Evolutionary conservation across 148 eudicot genomes (phyloP).

Genomic region (Rhododendron henanense): DNA sequence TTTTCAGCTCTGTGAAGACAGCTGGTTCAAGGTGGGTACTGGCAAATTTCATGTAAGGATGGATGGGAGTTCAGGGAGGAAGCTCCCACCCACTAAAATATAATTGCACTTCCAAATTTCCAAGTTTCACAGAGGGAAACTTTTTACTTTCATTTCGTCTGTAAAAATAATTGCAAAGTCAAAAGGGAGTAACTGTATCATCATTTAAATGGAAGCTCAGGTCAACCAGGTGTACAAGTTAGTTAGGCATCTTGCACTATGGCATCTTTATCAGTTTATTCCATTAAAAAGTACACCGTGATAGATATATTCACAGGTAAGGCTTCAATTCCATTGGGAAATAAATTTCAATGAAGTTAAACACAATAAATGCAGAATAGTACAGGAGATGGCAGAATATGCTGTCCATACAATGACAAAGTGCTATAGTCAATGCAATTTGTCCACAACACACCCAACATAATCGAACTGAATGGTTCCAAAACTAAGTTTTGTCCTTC

Average conservation of each 20-base stretch:
- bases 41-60: not conserved
- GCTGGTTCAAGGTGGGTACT: not conserved
- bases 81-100: not conserved
- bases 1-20: not conserved
- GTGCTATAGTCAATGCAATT: not conserved
- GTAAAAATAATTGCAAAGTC: not conserved
- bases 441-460: not conserved
- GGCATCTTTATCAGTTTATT: not conserved
- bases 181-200: not conserved
- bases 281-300: not conserved
- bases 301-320: not conserved
- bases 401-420: not conserved
- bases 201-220: not conserved
- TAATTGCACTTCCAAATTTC: too few relatives aligned
- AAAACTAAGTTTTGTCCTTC: conserved; percentile 3
- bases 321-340: not conserved
- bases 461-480: conserved; percentile 6
- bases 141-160: not conserved
- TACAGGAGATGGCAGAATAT: not conserved
- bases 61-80: not conserved
- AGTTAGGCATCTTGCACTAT: not conserved
- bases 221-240: not conserved
- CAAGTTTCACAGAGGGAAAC: not conserved
- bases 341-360: not conserved
- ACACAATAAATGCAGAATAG: not conserved